A percentile compares a stretch with the other conserved stretches of the same genome.
phyloP scores from a whole-genome alignment of 2,329 filamentous ascomycete species.

The Venturia nashicola region DNA sequence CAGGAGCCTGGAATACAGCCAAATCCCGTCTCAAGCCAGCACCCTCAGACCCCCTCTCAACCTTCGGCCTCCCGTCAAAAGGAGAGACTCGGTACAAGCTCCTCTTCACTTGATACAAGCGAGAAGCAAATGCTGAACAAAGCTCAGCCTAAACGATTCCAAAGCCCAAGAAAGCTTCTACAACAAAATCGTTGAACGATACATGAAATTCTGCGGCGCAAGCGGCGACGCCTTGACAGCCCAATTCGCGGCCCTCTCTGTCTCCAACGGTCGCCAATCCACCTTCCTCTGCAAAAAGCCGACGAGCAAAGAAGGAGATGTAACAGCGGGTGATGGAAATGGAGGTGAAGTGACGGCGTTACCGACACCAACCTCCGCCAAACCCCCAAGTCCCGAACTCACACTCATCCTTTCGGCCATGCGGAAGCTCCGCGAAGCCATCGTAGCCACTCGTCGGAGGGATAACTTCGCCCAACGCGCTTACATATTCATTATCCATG shows the following conservation, averaged over 20 bases:
- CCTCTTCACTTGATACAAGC: constrained; percentile 1
- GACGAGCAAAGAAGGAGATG: neutral
- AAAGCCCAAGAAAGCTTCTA: constrained; percentile 79
- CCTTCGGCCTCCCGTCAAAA: constrained; percentile 78
- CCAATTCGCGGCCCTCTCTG: constrained; percentile 55
- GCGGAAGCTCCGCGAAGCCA: constrained; percentile 82
- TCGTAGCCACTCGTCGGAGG: constrained; percentile 62
- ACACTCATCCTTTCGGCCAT: constrained; percentile 69
- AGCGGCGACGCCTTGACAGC: constrained; percentile 58
- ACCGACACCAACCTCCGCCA: constrained; percentile 4
- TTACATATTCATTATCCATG: constrained; percentile 83
- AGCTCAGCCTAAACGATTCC: constrained; percentile 40
- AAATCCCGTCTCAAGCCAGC: constrained; percentile 30
- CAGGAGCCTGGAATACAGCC: constrained; percentile 41
- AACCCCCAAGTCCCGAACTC: constrained; percentile 45
- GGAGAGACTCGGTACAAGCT: constrained; percentile 64
- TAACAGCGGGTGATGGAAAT: neutral
- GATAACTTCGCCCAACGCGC: constrained; percentile 78
- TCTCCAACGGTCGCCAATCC: constrained; percentile 13
- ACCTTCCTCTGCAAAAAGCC: constrained; percentile 2
- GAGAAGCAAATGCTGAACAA: constrained; percentile 9
- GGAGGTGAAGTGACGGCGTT: constrained; percentile 9
- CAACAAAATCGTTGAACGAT: constrained; percentile 74
- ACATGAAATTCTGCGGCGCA: constrained; percentile 77
- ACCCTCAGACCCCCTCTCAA: constrained; percentile 62